phyloP scores from a whole-genome alignment of 495 filamentous ascomycete species.

The Aspergillus cavernicola region DNA sequence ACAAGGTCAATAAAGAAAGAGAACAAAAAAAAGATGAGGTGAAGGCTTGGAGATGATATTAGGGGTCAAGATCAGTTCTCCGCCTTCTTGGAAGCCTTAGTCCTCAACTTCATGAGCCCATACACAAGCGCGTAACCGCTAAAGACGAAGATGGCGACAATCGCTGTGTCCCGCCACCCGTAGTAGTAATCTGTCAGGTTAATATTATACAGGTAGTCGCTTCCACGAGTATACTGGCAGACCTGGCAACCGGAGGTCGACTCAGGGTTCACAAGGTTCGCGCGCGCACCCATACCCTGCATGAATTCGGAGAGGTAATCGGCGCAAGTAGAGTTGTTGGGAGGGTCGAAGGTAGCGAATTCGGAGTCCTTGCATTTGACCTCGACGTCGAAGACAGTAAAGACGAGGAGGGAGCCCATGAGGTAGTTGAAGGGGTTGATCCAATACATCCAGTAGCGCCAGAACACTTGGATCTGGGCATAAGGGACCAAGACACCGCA shows the following conservation, averaged over 20 bases:
- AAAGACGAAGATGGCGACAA: constrained; percentile 43
- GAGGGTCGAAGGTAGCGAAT: constrained; percentile 53
- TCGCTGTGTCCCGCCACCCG: constrained; percentile 41
- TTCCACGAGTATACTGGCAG: constrained; percentile 47
- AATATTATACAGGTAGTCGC: constrained; percentile 35
- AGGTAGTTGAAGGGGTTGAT: constrained; percentile 70
- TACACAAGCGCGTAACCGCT: constrained; percentile 47
- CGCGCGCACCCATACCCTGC: constrained; percentile 41
- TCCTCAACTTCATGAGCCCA: constrained; percentile 44
- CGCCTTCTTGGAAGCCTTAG: constrained; percentile 24
- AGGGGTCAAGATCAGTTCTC: constrained; percentile 17
- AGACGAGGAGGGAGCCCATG: constrained; percentile 56
- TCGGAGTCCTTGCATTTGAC: constrained; percentile 58
- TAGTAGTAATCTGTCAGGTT: constrained; percentile 42
- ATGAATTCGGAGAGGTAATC: constrained; percentile 55
- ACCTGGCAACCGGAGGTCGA: constrained; percentile 54
- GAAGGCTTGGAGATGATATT: too few species aligned
- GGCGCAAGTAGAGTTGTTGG: constrained; percentile 44
- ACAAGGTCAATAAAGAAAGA: too few species aligned
- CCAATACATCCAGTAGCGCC: constrained; percentile 74
- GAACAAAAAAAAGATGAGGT: too few species aligned
- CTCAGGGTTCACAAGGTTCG: constrained; percentile 49
- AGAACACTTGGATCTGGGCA: constrained; percentile 52
- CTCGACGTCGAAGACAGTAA: constrained; percentile 51
- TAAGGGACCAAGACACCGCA: constrained; percentile 55